Evolutionary conservation across 2,329 filamentous ascomycete species (phyloP).

Genomic region (Fusarium sp.): DNA sequence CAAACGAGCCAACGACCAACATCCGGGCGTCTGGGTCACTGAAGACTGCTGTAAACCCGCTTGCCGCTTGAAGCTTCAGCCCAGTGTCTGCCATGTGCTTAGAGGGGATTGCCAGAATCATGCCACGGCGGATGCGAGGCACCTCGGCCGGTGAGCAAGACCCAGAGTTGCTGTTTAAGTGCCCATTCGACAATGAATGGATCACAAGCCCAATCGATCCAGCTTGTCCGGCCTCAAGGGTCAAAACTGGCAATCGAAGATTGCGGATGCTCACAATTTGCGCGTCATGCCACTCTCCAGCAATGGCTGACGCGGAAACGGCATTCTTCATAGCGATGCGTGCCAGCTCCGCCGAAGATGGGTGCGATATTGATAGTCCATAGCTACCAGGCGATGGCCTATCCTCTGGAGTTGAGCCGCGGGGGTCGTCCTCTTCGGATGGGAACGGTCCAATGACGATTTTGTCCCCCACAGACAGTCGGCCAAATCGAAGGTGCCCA

Average conservation of each 20-base stretch:
- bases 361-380: constrained; percentile 65
- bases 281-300: constrained; percentile 82
- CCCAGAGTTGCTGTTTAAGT: constrained; percentile 14
- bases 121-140: constrained; percentile 77
- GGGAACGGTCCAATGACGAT: constrained; percentile 85
- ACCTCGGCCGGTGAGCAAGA: constrained; percentile 33
- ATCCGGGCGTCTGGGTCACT: constrained; percentile 70
- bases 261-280: constrained; percentile 89
- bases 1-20: constrained; percentile 74
- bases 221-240: constrained; percentile 83
- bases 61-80: constrained; percentile 72
- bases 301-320: constrained; percentile 63
- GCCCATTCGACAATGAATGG: constrained; percentile 48
- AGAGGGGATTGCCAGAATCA: constrained; percentile 79
- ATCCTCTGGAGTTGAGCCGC: constrained; percentile 57
- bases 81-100: constrained; percentile 68
- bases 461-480: constrained; percentile 80
- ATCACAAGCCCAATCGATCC: constrained; percentile 87
- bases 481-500: constrained; percentile 84
- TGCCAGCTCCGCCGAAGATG: constrained; percentile 65
- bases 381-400: constrained; percentile 61
- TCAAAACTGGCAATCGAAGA: constrained; percentile 83
- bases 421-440: constrained; percentile 62
- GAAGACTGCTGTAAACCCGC: constrained; percentile 79
- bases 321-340: constrained; percentile 66